Percentiles rank a stretch among this genome's conserved stretches.
Conservation (phyloP, 2,329 filamentous ascomycete genomes). For the Colletotrichum eremochloae region DNA sequence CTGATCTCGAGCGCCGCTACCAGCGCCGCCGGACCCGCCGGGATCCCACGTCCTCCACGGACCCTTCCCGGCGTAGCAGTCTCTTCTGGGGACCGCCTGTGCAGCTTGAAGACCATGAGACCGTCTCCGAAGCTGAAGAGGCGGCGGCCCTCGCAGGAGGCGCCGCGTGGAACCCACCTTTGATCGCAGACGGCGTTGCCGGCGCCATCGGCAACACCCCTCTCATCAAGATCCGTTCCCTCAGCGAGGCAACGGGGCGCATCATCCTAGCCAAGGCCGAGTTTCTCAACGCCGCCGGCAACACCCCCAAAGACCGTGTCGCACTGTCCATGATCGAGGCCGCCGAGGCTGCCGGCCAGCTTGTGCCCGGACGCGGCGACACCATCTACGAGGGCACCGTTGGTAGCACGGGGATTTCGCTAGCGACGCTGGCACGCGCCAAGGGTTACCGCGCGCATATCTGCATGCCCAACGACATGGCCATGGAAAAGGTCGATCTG, state of each 20-base stretch:
- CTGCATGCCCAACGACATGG: constrained; percentile 96
- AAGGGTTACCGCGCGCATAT: constrained; percentile 94
- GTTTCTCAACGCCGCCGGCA: constrained; percentile 94
- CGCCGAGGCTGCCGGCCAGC: constrained; percentile 82
- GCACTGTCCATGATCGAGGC: constrained; percentile 88
- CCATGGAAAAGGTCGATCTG: constrained; percentile 88
- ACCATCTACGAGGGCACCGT: constrained; percentile 98
- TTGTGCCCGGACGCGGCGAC: constrained; percentile 86
- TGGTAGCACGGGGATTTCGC: constrained; percentile 94
- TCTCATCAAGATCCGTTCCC: constrained; percentile 84
- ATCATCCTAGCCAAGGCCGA: constrained; percentile 94
- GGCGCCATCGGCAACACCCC: constrained; percentile 95
- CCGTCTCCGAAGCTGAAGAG: constrained; percentile 47
- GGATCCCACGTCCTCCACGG: constrained; percentile 29
- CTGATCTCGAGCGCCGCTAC: constrained; percentile 77
- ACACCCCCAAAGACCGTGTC: constrained; percentile 94
- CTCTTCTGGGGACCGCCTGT: constrained; percentile 63
- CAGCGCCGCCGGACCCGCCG: constrained; percentile 57
- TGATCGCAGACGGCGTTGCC: constrained; percentile 84
- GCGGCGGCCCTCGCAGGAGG: constrained; percentile 39
- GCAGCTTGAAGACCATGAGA: constrained; percentile 69
- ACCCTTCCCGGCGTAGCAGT: constrained; percentile 55
- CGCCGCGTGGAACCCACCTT: constrained; percentile 44
- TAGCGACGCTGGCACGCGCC: constrained; percentile 89
- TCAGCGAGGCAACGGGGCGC: constrained; percentile 89